These are phyloP conservation scores for Verticillium dahliae DNA, from an alignment of 2,329 filamentous ascomycete genomes.

Conservation along the genomic window DNA sequence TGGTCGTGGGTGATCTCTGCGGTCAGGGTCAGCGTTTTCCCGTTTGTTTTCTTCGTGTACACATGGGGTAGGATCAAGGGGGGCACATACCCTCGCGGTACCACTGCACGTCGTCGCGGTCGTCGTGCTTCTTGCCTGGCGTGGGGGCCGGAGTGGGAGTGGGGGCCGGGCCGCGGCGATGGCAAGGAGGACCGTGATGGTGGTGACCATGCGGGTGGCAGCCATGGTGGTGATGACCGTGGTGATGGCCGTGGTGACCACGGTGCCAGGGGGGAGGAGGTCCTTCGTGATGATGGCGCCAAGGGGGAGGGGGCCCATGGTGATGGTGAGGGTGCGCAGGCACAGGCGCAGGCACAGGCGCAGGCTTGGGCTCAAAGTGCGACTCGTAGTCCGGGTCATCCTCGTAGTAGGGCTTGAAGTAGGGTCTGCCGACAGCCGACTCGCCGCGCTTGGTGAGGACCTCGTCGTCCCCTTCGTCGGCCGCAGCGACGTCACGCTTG, in stretches of 20 bases:
- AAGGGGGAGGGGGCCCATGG: not conserved
- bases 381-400: not conserved
- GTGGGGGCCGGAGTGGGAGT: not conserved
- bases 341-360: not conserved
- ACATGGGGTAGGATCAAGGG: not conserved
- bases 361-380: not conserved
- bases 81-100: not conserved
- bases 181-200: not conserved
- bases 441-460: not conserved
- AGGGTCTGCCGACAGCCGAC: not conserved
- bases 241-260: not conserved
- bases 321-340: not conserved
- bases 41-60: not conserved
- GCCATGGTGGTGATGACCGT: not conserved
- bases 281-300: not conserved
- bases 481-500: not conserved
- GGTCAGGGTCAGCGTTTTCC: not conserved
- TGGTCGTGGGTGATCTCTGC: not conserved
- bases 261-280: no score
- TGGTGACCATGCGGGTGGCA: not conserved
- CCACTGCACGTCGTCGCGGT: not conserved
- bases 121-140: not conserved
- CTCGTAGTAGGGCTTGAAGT: not conserved
- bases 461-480: not conserved
- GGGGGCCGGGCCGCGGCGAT: not conserved